Conservation (phyloP, 179 eudicot species). For the Corrigiola litoralis region DNA sequence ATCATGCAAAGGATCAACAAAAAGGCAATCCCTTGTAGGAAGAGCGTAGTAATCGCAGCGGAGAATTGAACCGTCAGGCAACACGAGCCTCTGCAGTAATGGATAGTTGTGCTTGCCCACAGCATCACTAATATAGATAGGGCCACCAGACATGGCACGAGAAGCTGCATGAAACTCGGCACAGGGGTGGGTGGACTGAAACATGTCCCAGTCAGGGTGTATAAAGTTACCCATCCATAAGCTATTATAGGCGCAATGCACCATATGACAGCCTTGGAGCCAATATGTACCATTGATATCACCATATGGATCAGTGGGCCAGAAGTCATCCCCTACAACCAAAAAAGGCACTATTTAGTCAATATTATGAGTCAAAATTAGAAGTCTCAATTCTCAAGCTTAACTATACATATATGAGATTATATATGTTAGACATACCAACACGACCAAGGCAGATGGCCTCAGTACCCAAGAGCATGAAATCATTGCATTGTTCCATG, state of each 20-base stretch:
- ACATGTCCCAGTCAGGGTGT: slow-evolving; percentile 99
- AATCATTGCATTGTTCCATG: slow-evolving; percentile 96
- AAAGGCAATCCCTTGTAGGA: slow-evolving; percentile 79
- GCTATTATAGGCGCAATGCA: slow-evolving; percentile 93
- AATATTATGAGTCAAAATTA: no score
- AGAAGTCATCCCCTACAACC: slow-evolving; percentile 99
- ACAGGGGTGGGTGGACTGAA: slow-evolving; percentile 92
- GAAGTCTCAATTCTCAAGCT: neutral
- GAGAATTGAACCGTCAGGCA: slow-evolving; percentile 74
- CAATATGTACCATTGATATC: slow-evolving; percentile 91
- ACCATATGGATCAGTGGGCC: slow-evolving; percentile 93
- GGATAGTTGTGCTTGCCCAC: slow-evolving; percentile 74
- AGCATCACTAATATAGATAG: slow-evolving; percentile 73
- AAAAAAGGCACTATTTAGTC: no score
- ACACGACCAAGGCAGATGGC: slow-evolving; percentile 88
- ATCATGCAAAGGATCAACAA: slow-evolving; percentile 80
- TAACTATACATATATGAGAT: neutral
- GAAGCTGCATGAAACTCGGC: slow-evolving; percentile 93
- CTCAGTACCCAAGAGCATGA: slow-evolving; percentile 93
- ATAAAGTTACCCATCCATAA: slow-evolving; percentile 96
- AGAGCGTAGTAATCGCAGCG: slow-evolving; percentile 74
- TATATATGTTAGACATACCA: slow-evolving; percentile 46
- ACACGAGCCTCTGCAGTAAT: slow-evolving; percentile 58
- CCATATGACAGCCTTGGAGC: slow-evolving; percentile 99
- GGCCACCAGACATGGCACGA: slow-evolving; percentile 89